Evolutionary conservation across 2,329 filamentous ascomycete species (phyloP), one percentile per base, ranked within the genome.

Genomic region (Paramyrothecium roridum): DNA sequence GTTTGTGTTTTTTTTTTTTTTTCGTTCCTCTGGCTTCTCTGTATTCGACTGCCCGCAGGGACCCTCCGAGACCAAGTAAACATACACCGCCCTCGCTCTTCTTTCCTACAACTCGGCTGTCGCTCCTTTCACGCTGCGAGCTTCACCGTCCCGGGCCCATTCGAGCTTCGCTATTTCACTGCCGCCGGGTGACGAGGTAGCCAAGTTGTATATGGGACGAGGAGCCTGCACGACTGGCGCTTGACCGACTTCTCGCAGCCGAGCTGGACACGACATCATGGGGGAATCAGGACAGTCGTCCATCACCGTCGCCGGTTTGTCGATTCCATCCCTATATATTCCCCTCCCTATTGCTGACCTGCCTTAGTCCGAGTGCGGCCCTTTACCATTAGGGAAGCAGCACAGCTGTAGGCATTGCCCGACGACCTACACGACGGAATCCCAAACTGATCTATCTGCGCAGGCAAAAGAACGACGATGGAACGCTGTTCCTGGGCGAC

Each of bases 401-500:
- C 95, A 45, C 93, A 98, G 76, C 77, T 99, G 80, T 88, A 78
- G 55, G 80, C 50, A 17, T 21, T 17, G 33, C n/a, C 13, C 7
- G 2, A 6, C 21, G 6, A 22, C 26, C 2, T n/a, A 3, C 10
- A 7, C 7, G 10, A 34, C 30, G 17, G 52, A 8, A 4, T 33
- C 21, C 7, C 56, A 55, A 40, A 34, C 58, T 67, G 55, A 65
- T 49, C 10, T 3, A 33, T 48, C 23, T 11, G 6, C 1, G 13
- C 61, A 85, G 83, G 63, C 80, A 85, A 52, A 84, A 81, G 68
- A 83, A 75, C 66, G 93, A 99, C 65, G 93, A 97, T 72, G 87
- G 88, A 53, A 92, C 91, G 6, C 74, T 96, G 40, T 99, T 99
- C 70, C 83, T 99, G n/a, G 95, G 95, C 58, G 95, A 99, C 71